Evolutionary conservation across 305 asterid species (phyloP), one percentile per base, ranked within the genome.

Genomic region (Rubia balearica): DNA sequence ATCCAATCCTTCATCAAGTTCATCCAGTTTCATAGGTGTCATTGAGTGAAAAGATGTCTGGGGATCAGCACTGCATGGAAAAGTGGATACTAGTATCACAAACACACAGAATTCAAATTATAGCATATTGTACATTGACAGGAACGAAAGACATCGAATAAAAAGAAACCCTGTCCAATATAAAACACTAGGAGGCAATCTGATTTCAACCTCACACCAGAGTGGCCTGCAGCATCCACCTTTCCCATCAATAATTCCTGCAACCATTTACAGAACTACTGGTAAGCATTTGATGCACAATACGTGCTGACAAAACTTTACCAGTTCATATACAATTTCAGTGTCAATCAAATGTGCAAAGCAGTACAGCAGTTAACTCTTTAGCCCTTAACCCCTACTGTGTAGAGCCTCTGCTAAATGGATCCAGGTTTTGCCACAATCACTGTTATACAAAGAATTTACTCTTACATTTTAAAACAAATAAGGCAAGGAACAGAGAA

Each of bases 161-260:
- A 4, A 22, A n/a, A 38, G 42, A 24, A 13, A 24, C 16, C 22
- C 1, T 56, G 24, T 24, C 14, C 48, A 59, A 67, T 56, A 24
- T 67, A 3, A 17, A 30, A 5, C 68, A 66, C 65, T 33, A 21
- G 49, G 33, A 21, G 40, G 77, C 62, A 67, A 41, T 65, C 69
- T 80, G 77, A 73, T 77, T 36, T 81, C 78, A 73, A 90, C 96
- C 94, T 87, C 83, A 77, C 84, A 74, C 75, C 80, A 61, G 81
- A 83, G 69, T 69, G 80, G 75, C 79, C 91, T 10, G 80, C 83
- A 71, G 79, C 75, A 60, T 81, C 91, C 76, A 81, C 77, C 80
- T 83, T 83, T 66, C 84, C 83, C 84, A 87, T 64, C 70, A 92
- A 81, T 68, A 92, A 71, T 76, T 88, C 98, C 96, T 92, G 91